A percentile compares a stretch with the other conserved stretches of the same genome.
Conservation (phyloP, 2,329 filamentous ascomycete genomes). For the Apiospora arundinis region DNA sequence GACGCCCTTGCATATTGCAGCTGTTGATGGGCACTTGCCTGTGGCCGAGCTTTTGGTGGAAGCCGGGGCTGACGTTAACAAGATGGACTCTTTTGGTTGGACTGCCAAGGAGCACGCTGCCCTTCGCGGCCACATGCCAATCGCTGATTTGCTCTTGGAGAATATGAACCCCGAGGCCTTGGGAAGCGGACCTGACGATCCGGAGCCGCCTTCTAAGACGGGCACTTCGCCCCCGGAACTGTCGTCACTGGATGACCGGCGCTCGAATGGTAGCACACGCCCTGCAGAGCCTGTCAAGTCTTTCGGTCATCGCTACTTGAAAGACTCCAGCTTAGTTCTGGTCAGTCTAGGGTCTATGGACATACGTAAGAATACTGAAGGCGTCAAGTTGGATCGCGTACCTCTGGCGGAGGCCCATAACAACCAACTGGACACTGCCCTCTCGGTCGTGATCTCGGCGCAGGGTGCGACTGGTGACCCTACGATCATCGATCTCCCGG, state of each 20-base stretch:
- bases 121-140: slow-evolving; percentile 83
- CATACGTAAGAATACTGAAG: slow-evolving; percentile 78
- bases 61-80: slow-evolving; percentile 77
- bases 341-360: slow-evolving; percentile 97
- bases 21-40: slow-evolving; percentile 81
- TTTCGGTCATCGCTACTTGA: slow-evolving; percentile 95
- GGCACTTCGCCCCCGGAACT: slow-evolving; percentile 54
- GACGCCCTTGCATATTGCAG: slow-evolving; percentile 94
- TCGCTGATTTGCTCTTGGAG: slow-evolving; percentile 72
- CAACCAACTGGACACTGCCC: slow-evolving; percentile 90
- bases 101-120: slow-evolving; percentile 92
- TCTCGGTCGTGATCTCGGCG: slow-evolving; percentile 90
- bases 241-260: slow-evolving; percentile 67
- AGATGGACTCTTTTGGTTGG: slow-evolving; percentile 88
- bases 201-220: slow-evolving; percentile 32
- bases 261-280: slow-evolving; percentile 58
- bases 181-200: slow-evolving; percentile 38
- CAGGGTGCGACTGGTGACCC: slow-evolving; percentile 85
- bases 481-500: slow-evolving; percentile 87
- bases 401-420: slow-evolving; percentile 87
- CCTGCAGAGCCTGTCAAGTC: slow-evolving; percentile 84
- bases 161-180: slow-evolving; percentile 47
- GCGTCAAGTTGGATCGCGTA: slow-evolving; percentile 87
- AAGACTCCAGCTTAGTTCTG: slow-evolving; percentile 84
- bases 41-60: slow-evolving; percentile 80